Conservation (phyloP, 352 stramenopile species). For the Vaucheria bursata region DNA sequence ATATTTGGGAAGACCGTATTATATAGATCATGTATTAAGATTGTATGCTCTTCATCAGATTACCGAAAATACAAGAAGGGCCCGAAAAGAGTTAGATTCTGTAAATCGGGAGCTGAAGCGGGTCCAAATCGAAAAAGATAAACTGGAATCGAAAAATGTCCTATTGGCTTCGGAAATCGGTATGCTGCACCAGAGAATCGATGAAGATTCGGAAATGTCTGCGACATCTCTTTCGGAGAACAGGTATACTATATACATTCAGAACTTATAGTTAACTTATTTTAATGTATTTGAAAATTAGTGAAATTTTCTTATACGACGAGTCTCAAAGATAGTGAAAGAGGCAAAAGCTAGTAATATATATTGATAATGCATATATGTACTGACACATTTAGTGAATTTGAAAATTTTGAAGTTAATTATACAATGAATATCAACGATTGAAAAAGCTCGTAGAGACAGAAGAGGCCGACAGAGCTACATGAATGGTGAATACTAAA, state of each 20-base stretch:
- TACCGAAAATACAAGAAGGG: constrained; percentile 15
- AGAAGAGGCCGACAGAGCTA: too few species aligned
- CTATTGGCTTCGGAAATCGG: constrained; percentile 29
- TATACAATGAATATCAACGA: not conserved
- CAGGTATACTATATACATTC: not conserved
- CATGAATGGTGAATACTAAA: too few species aligned
- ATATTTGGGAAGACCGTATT: too few species aligned
- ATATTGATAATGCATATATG: too few species aligned
- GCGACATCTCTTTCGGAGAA: constrained; percentile 15
- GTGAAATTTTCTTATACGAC: too few species aligned
- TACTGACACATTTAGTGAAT: not conserved
- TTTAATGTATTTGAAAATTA: not conserved
- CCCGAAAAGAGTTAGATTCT: constrained; percentile 17
- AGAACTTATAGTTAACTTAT: not conserved
- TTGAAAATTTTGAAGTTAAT: not conserved
- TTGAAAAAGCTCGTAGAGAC: not conserved
- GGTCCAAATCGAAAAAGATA: constrained; percentile 7
- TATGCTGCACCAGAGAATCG: constrained; percentile 15
- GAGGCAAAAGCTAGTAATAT: too few species aligned
- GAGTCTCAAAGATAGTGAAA: too few species aligned
- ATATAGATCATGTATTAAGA: too few species aligned
- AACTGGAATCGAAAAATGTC: constrained; percentile 2
- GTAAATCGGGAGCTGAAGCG: not conserved
- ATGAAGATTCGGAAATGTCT: constrained; percentile 18
- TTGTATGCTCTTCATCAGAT: too few species aligned